These are phyloP conservation scores for Meyerozyma elateridarum DNA, from an alignment of 1,139 yeast species.

Conservation along the genomic window DNA sequence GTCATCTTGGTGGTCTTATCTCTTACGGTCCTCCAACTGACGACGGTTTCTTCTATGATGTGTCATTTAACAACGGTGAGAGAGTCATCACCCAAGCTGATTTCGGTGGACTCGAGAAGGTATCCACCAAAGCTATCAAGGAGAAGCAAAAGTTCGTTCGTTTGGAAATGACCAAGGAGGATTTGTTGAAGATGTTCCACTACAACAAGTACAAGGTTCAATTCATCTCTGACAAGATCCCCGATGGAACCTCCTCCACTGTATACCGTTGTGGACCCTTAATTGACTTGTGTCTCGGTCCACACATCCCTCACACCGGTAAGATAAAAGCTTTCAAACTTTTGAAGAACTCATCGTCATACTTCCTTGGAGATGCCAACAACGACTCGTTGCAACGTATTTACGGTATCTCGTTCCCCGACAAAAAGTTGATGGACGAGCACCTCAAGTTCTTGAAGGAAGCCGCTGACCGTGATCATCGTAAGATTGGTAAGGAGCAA, in stretches of 20 bases:
- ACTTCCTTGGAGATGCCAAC: conserved; percentile 88
- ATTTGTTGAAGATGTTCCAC: conserved; percentile 85
- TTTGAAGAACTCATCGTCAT: conserved; percentile 92
- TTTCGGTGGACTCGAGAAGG: conserved; percentile 78
- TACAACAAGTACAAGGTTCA: conserved; percentile 95
- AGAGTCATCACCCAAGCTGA: conserved; percentile 73
- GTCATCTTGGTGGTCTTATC: conserved; percentile 91
- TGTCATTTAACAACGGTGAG: conserved; percentile 80
- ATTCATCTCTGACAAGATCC: conserved; percentile 81
- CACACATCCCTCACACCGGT: conserved; percentile 97
- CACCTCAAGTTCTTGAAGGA: conserved; percentile 93
- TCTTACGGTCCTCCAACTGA: conserved; percentile 93
- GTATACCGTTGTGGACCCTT: conserved; percentile 98
- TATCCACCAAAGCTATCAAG: conserved; percentile 87
- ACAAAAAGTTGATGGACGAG: conserved; percentile 93
- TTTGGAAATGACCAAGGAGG: conserved; percentile 86
- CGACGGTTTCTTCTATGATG: conserved; percentile 97
- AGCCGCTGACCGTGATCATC: conserved; percentile 96
- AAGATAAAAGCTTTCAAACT: conserved; percentile 92
- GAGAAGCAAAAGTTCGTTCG: conserved; percentile 96
- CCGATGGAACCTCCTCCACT: conserved; percentile 94
- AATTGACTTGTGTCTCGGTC: conserved; percentile 96
- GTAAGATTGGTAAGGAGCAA: conserved; percentile 94
- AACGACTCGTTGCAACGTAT: conserved; percentile 97
- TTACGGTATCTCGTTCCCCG: conserved; percentile 98